Evolutionary conservation across 2,329 filamentous ascomycete genomes (phyloP).

Genomic region (Pseudomassariella vexata): DNA sequence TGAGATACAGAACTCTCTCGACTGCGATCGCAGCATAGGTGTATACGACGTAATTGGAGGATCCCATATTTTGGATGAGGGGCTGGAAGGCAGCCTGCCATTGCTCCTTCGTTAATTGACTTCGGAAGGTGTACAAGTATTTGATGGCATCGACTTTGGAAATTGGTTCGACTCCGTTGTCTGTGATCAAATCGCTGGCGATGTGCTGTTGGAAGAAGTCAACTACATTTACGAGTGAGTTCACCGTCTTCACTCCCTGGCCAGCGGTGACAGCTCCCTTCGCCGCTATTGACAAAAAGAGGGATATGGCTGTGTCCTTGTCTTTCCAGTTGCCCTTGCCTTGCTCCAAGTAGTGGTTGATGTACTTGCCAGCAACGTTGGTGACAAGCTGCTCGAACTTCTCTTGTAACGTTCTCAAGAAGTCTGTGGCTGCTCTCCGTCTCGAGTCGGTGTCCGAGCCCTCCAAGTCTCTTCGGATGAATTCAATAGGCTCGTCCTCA

Average conservation of each 20-base stretch:
- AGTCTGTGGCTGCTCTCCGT: constrained; percentile 88
- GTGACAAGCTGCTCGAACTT: constrained; percentile 85
- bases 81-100: constrained; percentile 88
- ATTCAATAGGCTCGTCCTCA: constrained; percentile 98
- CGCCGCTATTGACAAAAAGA: constrained; percentile 89
- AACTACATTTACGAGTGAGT: constrained; percentile 80
- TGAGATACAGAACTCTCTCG: constrained; percentile 84
- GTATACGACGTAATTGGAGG: constrained; percentile 91
- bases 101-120: constrained; percentile 84
- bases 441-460: constrained; percentile 94
- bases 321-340: constrained; percentile 85
- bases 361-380: constrained; percentile 79
- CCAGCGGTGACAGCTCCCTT: constrained; percentile 83
- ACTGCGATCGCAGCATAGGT: constrained; percentile 95
- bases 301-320: constrained; percentile 96
- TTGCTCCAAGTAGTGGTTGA: constrained; percentile 78
- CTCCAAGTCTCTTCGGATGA: constrained; percentile 90
- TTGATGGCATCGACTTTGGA: constrained; percentile 98
- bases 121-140: constrained; percentile 94
- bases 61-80: constrained; percentile 84
- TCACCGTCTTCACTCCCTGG: constrained; percentile 87
- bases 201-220: constrained; percentile 94
- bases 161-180: constrained; percentile 68
- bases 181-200: constrained; percentile 76
- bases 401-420: constrained; percentile 81